A percentile compares a stretch with the other conserved stretches of the same genome.
These are phyloP conservation scores for Ceratobasidium theobromae DNA, from an alignment of 1,284 basidiomycete genomes.

Conservation along the genomic window DNA sequence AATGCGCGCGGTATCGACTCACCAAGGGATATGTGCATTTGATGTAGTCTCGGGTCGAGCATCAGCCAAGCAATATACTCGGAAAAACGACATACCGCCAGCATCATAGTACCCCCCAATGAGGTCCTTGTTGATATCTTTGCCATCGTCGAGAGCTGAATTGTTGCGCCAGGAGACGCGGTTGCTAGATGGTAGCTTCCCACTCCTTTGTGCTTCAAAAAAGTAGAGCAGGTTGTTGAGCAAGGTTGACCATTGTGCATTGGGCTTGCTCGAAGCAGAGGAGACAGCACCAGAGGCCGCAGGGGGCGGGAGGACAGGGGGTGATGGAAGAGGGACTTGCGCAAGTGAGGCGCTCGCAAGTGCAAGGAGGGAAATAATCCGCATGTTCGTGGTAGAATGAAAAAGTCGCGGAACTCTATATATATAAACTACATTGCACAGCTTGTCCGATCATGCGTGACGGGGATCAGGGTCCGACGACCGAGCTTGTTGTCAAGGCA, in stretches of 20 bases:
- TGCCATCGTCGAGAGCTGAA: conserved; percentile 74
- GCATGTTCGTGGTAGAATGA: no score
- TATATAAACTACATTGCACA: no score
- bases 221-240: conserved; percentile 83
- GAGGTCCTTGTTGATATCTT: conserved; percentile 71
- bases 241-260: conserved; percentile 77
- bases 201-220: conserved; percentile 88
- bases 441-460: no score
- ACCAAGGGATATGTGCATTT: conserved; percentile 82
- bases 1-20: conserved; percentile 35
- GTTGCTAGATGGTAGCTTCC: conserved; percentile 65
- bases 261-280: conserved; percentile 54
- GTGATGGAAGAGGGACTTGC: conserved; percentile 63
- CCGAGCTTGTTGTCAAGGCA: background rate
- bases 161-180: conserved; percentile 87
- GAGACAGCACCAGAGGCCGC: conserved; percentile 57
- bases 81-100: conserved; percentile 54
- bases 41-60: conserved; percentile 65
- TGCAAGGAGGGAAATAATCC: background rate
- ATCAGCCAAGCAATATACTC: background rate
- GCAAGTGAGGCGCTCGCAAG: conserved; percentile 36
- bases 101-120: conserved; percentile 91
- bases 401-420: no score
- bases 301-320: conserved; percentile 64
- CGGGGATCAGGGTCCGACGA: no score